A percentile compares a stretch with the other conserved stretches of the same genome.
Conservation (phyloP, 2,329 filamentous ascomycete species). For the Fusarium sp. region DNA sequence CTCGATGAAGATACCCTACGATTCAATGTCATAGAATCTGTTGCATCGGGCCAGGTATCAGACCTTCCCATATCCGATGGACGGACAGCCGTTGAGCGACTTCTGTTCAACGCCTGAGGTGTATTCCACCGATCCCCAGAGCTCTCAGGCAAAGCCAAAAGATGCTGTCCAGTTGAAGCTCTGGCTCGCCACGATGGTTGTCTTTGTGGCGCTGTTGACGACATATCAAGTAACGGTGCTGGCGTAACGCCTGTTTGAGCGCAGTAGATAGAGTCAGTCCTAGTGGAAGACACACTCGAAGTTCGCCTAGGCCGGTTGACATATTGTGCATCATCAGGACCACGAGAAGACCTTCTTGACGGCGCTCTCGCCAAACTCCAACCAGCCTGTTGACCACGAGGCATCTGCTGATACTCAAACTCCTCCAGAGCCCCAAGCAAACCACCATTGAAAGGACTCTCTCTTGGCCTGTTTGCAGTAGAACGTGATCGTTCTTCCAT, state of each 20-base stretch:
- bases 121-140: accelerated
- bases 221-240: neutral
- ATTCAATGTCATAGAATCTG: accelerated
- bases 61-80: accelerated
- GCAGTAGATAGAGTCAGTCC: slow-evolving; percentile 11
- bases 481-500: neutral
- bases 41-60: accelerated
- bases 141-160: accelerated
- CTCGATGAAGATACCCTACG: neutral
- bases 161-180: neutral
- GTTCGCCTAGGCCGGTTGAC: neutral
- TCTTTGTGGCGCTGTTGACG: neutral
- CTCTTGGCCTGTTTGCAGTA: accelerated
- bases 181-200: neutral
- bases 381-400: neutral
- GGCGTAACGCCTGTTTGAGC: neutral
- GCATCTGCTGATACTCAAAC: accelerated
- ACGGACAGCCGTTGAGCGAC: neutral
- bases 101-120: accelerated
- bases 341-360: neutral
- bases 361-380: neutral
- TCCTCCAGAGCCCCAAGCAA: neutral
- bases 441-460: neutral
- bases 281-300: neutral
- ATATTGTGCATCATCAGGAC: neutral